Percentiles rank a stretch among this genome's conserved stretches.
These are phyloP conservation scores for Solanum chaucha DNA, from an alignment of 257 asterid genomes.

Conservation along the genomic window DNA sequence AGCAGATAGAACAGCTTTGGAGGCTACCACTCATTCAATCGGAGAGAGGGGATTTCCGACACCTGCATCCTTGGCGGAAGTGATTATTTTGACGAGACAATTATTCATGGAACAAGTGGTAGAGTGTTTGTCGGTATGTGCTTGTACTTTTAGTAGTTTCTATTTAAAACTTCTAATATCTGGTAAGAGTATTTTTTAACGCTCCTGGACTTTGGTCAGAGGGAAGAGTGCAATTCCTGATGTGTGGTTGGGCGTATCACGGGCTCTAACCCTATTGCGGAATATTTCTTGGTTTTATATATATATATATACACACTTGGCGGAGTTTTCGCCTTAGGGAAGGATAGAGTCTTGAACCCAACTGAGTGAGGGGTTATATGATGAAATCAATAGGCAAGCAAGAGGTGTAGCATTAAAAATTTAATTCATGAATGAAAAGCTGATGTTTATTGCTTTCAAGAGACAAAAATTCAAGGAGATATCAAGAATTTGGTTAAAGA, in stretches of 20 bases:
- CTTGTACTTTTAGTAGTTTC: background rate
- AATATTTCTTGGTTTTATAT: background rate
- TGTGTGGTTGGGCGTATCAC: background rate
- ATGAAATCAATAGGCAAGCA: background rate
- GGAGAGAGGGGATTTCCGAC: conserved; percentile 64
- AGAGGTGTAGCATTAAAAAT: no score
- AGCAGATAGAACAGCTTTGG: conserved; percentile 27
- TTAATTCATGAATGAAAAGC: no score
- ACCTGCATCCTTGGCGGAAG: conserved; percentile 79
- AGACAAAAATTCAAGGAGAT: no score
- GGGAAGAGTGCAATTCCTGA: background rate
- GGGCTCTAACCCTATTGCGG: background rate
- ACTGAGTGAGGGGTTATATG: background rate
- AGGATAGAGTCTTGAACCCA: background rate
- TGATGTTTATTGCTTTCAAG: no score
- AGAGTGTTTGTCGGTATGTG: conserved; percentile 73
- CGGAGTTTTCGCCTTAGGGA: background rate
- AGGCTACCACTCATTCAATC: conserved; percentile 19
- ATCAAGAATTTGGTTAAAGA: no score
- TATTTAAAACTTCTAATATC: background rate
- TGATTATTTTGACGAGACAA: conserved; percentile 50
- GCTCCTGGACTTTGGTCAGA: background rate
- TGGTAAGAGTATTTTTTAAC: background rate
- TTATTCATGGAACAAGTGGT: conserved; percentile 54
- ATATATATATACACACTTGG: background rate